Conservation (phyloP, 768 basidiomycete species). For the Pleurotus cornucopiae region DNA sequence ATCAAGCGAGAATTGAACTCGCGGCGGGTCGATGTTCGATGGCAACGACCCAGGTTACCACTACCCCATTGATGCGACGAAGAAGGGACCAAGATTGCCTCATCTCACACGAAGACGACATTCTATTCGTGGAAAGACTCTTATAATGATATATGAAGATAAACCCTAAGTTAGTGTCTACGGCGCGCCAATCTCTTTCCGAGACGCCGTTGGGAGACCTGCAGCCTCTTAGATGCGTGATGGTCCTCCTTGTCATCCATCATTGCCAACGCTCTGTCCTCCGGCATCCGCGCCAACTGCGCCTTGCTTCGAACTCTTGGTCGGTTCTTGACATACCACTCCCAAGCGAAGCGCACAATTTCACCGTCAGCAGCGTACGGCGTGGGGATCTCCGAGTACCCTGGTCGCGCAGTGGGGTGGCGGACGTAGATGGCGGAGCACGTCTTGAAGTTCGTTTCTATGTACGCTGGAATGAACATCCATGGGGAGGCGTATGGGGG, state of each 20-base stretch:
- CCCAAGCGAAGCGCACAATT: slow-evolving; percentile 89
- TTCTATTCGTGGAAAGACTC: no score
- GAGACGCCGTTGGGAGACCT: slow-evolving; percentile 4
- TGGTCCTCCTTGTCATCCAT: slow-evolving; percentile 21
- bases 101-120: no score
- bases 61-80: slow-evolving; percentile 10
- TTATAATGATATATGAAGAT: no score
- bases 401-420: slow-evolving; percentile 94
- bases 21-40: slow-evolving; percentile 9
- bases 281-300: slow-evolving; percentile 60
- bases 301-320: slow-evolving; percentile 63
- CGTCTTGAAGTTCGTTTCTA: slow-evolving; percentile 80
- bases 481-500: slow-evolving; percentile 86
- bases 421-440: slow-evolving; percentile 93
- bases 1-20: slow-evolving; percentile 12
- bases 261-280: slow-evolving; percentile 49
- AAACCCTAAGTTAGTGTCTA: neutral
- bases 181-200: slow-evolving; percentile 3
- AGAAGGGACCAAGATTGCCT: neutral
- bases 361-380: slow-evolving; percentile 97
- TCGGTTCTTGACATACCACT: slow-evolving; percentile 81
- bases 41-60: slow-evolving; percentile 23
- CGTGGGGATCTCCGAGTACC: slow-evolving; percentile 92
- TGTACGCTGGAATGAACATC: slow-evolving; percentile 90
- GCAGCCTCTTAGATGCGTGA: neutral